Conservation (phyloP, 352 stramenopile species). For the Blastocystis sp. region DNA sequence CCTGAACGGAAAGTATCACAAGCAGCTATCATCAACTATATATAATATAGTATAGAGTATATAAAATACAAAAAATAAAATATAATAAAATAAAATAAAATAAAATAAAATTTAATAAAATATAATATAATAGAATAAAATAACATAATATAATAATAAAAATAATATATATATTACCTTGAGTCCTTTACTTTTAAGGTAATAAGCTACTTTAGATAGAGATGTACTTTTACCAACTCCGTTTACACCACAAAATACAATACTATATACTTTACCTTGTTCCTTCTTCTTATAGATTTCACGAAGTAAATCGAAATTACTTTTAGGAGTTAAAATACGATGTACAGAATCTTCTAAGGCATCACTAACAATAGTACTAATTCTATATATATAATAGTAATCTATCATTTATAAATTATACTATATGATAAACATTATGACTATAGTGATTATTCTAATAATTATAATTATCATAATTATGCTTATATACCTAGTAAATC, state of each 20-base stretch:
- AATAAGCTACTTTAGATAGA: conserved; percentile 93
- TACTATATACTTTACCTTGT: conserved; percentile 71
- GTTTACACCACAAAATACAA: conserved; percentile 95
- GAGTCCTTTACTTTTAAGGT: conserved; percentile 84
- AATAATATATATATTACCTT: conserved; percentile 45
- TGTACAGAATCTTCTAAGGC: conserved; percentile 74
- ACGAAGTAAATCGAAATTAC: conserved; percentile 77
- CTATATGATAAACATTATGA: conserved; percentile 1
- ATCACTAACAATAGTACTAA: conserved; percentile 72
- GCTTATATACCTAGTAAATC: conserved; percentile 63
- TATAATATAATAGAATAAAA: too few species aligned
- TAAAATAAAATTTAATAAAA: not conserved
- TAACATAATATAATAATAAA: too few species aligned
- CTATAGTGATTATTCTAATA: conserved; percentile 3
- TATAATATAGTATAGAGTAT: too few species aligned
- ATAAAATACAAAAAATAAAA: too few species aligned
- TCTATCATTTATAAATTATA: not conserved
- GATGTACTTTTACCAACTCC: conserved; percentile 93
- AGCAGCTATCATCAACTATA: conserved; percentile 69
- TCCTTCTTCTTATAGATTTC: conserved; percentile 51
- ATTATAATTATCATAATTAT: too few species aligned
- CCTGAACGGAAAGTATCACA: conserved; percentile 94
- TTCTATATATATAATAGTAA: conserved; percentile 40
- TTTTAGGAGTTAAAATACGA: conserved; percentile 77
- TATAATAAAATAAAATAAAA: not conserved